A percentile compares a stretch with the other conserved stretches of the same genome.
phyloP scores from a whole-genome alignment of 257 asterid species.

The Solanum arcanum region DNA sequence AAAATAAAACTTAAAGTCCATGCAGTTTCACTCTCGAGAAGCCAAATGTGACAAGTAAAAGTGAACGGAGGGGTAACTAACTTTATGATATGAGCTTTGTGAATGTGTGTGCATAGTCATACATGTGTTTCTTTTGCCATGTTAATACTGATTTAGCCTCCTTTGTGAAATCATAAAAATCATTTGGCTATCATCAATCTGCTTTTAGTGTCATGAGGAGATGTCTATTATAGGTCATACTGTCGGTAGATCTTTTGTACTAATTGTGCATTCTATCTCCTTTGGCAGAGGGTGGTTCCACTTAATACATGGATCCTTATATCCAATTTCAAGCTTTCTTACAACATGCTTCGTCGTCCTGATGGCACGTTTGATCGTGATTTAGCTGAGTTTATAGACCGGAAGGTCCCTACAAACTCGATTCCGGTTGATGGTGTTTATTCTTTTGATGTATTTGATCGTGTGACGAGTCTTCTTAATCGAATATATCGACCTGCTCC shows the following conservation, averaged over 20 bases:
- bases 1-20: background rate
- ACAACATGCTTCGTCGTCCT: slow-evolving; percentile 68
- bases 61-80: background rate
- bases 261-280: background rate
- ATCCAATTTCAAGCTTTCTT: slow-evolving; percentile 76
- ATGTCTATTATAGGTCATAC: too few relatives aligned
- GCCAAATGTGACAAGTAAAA: background rate
- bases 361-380: slow-evolving; percentile 87
- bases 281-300: slow-evolving; percentile 67
- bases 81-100: background rate
- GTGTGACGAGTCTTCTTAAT: slow-evolving; percentile 53
- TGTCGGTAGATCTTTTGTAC: background rate
- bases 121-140: background rate
- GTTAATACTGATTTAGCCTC: background rate
- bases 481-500: slow-evolving; percentile 40
- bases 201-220: too few relatives aligned
- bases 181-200: background rate
- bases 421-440: slow-evolving; percentile 59
- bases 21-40: background rate
- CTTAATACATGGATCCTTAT: slow-evolving; percentile 81
- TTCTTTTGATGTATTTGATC: slow-evolving; percentile 68
- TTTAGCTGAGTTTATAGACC: slow-evolving; percentile 60
- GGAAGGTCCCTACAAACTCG: slow-evolving; percentile 69
- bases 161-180: background rate
- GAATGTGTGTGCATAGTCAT: background rate